A percentile compares a stretch with the other conserved stretches of the same genome.
Conservation (phyloP, 352 stramenopile species). For the Stephanocyclus meneghinianus region DNA sequence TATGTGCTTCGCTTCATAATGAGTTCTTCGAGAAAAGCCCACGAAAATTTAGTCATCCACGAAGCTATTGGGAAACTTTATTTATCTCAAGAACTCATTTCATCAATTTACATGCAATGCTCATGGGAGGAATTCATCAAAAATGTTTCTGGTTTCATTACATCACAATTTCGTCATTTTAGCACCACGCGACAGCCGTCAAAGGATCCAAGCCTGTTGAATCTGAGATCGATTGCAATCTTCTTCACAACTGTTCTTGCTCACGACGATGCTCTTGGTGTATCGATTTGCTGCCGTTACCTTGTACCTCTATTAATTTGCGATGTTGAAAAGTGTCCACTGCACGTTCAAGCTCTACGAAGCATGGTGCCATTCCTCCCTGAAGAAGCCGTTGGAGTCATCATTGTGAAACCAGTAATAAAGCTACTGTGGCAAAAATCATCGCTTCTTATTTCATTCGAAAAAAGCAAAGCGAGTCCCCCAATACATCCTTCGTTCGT, state of each 20-base stretch:
- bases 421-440: conserved; percentile 1
- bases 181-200: background rate
- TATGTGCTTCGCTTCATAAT: conserved; percentile 14
- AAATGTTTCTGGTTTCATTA: conserved; percentile 21
- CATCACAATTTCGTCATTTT: conserved; percentile 13
- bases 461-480: background rate
- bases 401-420: conserved; percentile 44
- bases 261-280: conserved; percentile 26
- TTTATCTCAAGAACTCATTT: conserved; percentile 20
- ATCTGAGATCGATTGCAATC: conserved; percentile 12
- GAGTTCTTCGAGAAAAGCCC: background rate
- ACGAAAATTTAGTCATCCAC: background rate
- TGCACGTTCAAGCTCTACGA: conserved; percentile 22
- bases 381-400: conserved; percentile 29
- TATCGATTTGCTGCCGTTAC: conserved; percentile 36
- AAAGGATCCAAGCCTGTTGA: background rate
- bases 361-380: conserved; percentile 32
- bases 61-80: conserved; percentile 31
- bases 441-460: background rate
- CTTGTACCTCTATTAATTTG: conserved; percentile 26
- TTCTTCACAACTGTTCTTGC: conserved; percentile 33
- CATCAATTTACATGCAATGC: conserved; percentile 15
- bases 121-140: conserved; percentile 20
- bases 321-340: conserved; percentile 24
- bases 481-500: background rate